Conservation (phyloP, 106 monocot genomes). For the Vanilla planifolia region DNA sequence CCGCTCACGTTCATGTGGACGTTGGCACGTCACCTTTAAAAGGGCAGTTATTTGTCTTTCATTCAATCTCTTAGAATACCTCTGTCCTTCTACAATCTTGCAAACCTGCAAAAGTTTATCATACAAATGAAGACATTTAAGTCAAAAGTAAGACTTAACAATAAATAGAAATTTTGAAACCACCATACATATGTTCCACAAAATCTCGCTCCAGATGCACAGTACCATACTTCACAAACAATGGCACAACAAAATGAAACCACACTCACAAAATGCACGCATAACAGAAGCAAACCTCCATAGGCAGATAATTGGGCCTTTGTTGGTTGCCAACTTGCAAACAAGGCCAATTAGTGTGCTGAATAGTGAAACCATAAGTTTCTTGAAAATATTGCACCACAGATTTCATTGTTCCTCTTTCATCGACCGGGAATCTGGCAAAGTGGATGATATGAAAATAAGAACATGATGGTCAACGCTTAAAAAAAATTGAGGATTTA, state of each 20-base stretch:
- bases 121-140: slow-evolving; percentile 4
- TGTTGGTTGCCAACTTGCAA: slow-evolving; percentile 59
- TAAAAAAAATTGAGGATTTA: not conserved
- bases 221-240: not conserved
- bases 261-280: not conserved
- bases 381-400: slow-evolving; percentile 72
- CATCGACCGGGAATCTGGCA: slow-evolving; percentile 42
- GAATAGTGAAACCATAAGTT: slow-evolving; percentile 48
- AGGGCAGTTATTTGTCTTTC: slow-evolving; percentile 54
- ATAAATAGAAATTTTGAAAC: too few relatives aligned
- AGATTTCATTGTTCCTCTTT: slow-evolving; percentile 37
- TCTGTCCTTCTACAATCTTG: slow-evolving; percentile 44
- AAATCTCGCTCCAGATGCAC: too few relatives aligned
- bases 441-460: not conserved
- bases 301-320: slow-evolving; percentile 63
- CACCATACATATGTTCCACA: too few relatives aligned
- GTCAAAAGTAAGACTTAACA: too few relatives aligned
- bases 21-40: slow-evolving; percentile 45
- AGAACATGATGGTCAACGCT: not conserved
- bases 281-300: slow-evolving; percentile 45
- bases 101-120: slow-evolving; percentile 46
- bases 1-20: slow-evolving; percentile 43
- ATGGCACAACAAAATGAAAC: not conserved
- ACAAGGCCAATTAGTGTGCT: slow-evolving; percentile 50
- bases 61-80: slow-evolving; percentile 53